Conservation (phyloP, 768 basidiomycete species). For the Psilocybe cubensis region DNA sequence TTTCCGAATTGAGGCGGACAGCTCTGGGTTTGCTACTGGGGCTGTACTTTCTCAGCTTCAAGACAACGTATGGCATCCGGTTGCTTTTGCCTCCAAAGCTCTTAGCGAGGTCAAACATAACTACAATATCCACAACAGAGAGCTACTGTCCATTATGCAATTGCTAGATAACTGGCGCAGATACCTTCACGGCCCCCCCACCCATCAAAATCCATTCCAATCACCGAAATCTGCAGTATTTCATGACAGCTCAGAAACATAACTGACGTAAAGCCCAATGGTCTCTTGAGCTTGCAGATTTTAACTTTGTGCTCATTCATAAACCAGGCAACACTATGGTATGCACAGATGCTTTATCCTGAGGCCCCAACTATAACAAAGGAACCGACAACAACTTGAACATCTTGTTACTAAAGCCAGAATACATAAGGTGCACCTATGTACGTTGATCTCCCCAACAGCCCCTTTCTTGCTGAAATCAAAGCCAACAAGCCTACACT, state of each 20-base stretch:
- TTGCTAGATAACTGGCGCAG: conserved; percentile 33
- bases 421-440: neutral
- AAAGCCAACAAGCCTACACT: neutral
- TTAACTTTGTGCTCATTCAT: conserved; percentile 29
- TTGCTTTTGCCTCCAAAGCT: conserved; percentile 36
- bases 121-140: conserved; percentile 43
- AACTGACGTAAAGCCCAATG: conserved; percentile 44
- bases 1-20: conserved; percentile 30
- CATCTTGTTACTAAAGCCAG: neutral
- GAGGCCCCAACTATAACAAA: neutral
- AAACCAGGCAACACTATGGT: too few species aligned
- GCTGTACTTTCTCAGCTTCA: conserved; percentile 38
- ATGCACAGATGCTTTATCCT: neutral
- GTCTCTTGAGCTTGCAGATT: conserved; percentile 36
- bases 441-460: too few species aligned
- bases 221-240: conserved; percentile 30
- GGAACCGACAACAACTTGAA: neutral
- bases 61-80: conserved; percentile 29
- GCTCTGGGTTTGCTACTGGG: conserved; percentile 41
- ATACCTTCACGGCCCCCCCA: conserved; percentile 22
- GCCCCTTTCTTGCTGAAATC: neutral
- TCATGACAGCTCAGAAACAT: conserved; percentile 39
- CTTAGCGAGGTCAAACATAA: conserved; percentile 31
- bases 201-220: conserved; percentile 19
- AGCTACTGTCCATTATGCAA: conserved; percentile 46